Base-by-base conservation (phyloP, 192 early-diverging fungal genomes). In the Entomortierella parvispora region DNA sequence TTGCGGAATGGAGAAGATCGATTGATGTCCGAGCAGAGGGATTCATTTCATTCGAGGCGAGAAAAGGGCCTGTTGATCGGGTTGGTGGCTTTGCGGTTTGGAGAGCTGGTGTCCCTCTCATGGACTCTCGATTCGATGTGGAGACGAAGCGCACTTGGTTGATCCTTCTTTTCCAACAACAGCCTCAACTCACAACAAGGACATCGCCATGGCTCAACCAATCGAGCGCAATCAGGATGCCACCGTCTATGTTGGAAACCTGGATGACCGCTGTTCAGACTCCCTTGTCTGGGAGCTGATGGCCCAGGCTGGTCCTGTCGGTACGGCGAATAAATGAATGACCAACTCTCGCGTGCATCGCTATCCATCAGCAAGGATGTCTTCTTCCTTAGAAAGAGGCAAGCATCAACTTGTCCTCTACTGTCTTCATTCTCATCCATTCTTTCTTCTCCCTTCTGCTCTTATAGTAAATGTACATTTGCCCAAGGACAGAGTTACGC, bases 231-330 rank as follows among this genome's bases (percentile, higher is more conserved):
- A 99, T 83, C 97, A 99, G 79, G 96, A 98, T 65, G 97, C 97
- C 23, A 96, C 97, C 18, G 89, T 97, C 31, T 99, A 99, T 71
- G 92, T 98, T 65, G 97, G 96, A 58, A 99, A 99, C 81, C 87
- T 99, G 57, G 97, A 98, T 79, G 95, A 97, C 55, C 86, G 94
- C 26, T 94, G 92, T 37, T 93, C 95, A 3, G 98, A 99, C 62
- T 88, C 92, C 22, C 80, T 99, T 50, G 80, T 99, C 31, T 99
- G 97, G 97, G 98, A 99, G 74, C 87, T 99, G 71, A 96, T 99
- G 93, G 90, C 98, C 53, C 98, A 99, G 79, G 96, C 93, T 10
- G 98, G 98, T 0, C 97, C 96, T 22, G 93, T 95, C 29, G 92
- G 91, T 90, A 84, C 81, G 80, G 40, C 11, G 23, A 40, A 12